A percentile compares a stretch with the other conserved stretches of the same genome.
phyloP scores from a whole-genome alignment of 345 rosid genomes.

The Salix arbutifolia region DNA sequence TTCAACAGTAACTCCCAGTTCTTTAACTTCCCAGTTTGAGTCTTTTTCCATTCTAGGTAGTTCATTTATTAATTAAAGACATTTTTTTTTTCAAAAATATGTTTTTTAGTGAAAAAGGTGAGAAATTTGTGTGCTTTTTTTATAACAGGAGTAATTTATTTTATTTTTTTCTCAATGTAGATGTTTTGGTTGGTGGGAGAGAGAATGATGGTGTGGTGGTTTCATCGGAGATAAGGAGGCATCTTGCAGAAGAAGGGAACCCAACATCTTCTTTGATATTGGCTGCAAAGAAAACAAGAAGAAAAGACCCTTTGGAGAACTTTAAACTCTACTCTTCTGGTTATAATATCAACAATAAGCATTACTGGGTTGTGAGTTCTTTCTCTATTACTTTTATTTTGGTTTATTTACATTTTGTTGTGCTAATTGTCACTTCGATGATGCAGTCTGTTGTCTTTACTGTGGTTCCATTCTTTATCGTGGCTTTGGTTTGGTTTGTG shows the following conservation, averaged over 20 bases:
- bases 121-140: neutral
- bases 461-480: constrained; percentile 59
- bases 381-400: neutral
- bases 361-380: constrained; percentile 87
- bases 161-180: neutral
- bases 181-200: neutral
- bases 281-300: constrained; percentile 19
- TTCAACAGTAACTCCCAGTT: neutral
- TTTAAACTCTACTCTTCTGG: constrained; percentile 68
- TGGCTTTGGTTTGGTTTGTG: constrained; percentile 66
- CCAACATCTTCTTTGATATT: constrained; percentile 1
- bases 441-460: constrained; percentile 83
- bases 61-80: neutral
- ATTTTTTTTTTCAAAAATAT: neutral
- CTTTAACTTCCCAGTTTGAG: neutral
- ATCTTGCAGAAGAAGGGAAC: constrained; percentile 37
- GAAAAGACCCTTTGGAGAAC: constrained; percentile 51
- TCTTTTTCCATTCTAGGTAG: constrained; percentile 12
- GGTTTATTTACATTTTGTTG: neutral
- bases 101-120: neutral
- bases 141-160: neutral
- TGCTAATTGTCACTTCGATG: neutral
- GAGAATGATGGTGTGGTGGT: constrained; percentile 21
- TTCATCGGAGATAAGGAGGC: constrained; percentile 51
- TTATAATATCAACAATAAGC: constrained; percentile 72